Conservation (phyloP, 139 green algal genomes). For the Trebouxia sp. region DNA sequence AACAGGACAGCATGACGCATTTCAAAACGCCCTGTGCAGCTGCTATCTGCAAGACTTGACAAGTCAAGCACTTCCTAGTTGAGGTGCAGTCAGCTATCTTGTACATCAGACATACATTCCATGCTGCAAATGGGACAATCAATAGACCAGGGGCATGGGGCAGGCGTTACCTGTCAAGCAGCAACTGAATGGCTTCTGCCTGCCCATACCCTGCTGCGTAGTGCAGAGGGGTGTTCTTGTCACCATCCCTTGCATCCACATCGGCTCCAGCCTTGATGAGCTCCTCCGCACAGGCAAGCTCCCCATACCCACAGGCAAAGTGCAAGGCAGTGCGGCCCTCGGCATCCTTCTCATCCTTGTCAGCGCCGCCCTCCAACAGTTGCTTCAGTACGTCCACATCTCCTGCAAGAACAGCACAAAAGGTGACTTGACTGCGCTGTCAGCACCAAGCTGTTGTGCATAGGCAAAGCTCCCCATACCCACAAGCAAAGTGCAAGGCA, state of each 20-base stretch:
- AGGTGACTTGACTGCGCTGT: not conserved
- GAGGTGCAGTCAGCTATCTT: too few species aligned
- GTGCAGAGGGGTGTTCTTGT: conserved; percentile 93
- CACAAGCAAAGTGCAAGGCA: conserved; percentile 94
- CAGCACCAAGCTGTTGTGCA: not conserved
- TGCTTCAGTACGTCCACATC: conserved; percentile 68
- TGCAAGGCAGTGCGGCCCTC: conserved; percentile 96
- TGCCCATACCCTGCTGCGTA: conserved; percentile 94
- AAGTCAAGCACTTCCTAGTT: too few species aligned
- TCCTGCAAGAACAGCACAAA: conserved; percentile 43
- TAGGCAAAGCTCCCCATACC: conserved; percentile 76
- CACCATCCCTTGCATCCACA: conserved; percentile 84
- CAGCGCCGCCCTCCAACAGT: conserved; percentile 65
- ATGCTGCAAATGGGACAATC: too few species aligned
- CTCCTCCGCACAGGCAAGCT: conserved; percentile 74
- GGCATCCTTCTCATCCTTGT: conserved; percentile 89
- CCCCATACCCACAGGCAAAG: conserved; percentile 92
- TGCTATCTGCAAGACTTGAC: not conserved
- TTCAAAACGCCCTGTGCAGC: too few species aligned
- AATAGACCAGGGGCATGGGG: not conserved
- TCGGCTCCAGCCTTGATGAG: conserved; percentile 58
- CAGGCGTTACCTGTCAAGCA: conserved; percentile 68
- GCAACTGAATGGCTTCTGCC: conserved; percentile 68
- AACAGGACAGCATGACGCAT: too few species aligned
- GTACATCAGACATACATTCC: too few species aligned